Evolutionary conservation across 2,329 filamentous ascomycete genomes (phyloP).

Genomic region (Ophiostoma himal-ulmi): DNA sequence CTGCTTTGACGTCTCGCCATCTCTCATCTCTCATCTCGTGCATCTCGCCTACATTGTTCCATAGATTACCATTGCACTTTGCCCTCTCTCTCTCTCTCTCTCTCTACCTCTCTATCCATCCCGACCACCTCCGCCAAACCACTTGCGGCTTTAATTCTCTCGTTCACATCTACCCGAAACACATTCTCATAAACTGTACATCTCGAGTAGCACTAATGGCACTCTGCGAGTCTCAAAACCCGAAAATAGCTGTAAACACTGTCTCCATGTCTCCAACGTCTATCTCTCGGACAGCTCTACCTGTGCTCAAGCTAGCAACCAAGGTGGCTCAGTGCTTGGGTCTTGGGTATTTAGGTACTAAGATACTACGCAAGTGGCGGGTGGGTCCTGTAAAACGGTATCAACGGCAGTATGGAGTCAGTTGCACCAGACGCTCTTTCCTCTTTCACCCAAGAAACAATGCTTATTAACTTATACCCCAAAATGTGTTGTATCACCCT

Average conservation of each 20-base stretch:
- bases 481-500: background rate
- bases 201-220: background rate
- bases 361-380: background rate
- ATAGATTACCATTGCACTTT: background rate
- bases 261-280: background rate
- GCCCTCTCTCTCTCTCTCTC: background rate
- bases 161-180: background rate
- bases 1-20: background rate
- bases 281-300: background rate
- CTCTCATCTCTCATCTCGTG: too few relatives aligned
- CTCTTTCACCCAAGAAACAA: background rate
- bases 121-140: background rate
- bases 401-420: background rate
- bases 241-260: conserved; percentile 1
- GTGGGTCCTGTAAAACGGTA: background rate
- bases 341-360: background rate
- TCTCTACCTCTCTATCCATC: background rate
- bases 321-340: too few relatives aligned
- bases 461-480: background rate
- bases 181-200: background rate
- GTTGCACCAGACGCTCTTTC: background rate
- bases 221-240: background rate
- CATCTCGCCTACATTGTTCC: background rate
- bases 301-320: background rate
- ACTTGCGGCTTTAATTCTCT: background rate